These are phyloP conservation scores for Botryococcus braunii DNA, from an alignment of 163 green algal species.

Conservation along the genomic window DNA sequence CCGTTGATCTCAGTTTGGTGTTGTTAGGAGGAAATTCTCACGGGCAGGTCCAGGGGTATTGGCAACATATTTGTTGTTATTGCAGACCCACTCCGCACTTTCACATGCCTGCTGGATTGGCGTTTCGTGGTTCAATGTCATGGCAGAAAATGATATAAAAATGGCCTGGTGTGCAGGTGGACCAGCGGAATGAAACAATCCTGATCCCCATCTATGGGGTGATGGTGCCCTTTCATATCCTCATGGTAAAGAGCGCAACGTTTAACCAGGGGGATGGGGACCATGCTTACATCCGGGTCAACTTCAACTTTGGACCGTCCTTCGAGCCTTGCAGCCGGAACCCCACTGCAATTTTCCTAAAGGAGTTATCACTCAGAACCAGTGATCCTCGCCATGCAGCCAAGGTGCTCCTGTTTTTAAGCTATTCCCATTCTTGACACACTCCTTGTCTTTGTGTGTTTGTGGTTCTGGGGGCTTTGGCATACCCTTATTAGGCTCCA, in stretches of 20 bases:
- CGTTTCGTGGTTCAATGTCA: not conserved
- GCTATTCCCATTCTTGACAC: not conserved
- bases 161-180: constrained; percentile 51
- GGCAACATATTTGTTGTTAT: too few species aligned
- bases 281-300: constrained; percentile 80
- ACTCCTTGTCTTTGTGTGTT: too few species aligned
- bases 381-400: constrained; percentile 72
- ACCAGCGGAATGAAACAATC: constrained; percentile 72
- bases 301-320: constrained; percentile 77
- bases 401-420: constrained; percentile 30
- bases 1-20: too few species aligned
- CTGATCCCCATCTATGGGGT: constrained; percentile 94
- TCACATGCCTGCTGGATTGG: too few species aligned
- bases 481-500: too few species aligned
- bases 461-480: too few species aligned
- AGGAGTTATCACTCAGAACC: constrained; percentile 89
- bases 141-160: constrained; percentile 5
- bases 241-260: constrained; percentile 82
- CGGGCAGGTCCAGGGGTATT: too few species aligned
- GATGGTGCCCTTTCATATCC: constrained; percentile 96
- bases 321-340: constrained; percentile 67
- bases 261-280: constrained; percentile 61
- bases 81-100: too few species aligned
- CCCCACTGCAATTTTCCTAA: constrained; percentile 73
- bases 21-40: too few species aligned